Evolutionary conservation across 345 rosid genomes (phyloP).

Genomic region (Brassica incana): DNA sequence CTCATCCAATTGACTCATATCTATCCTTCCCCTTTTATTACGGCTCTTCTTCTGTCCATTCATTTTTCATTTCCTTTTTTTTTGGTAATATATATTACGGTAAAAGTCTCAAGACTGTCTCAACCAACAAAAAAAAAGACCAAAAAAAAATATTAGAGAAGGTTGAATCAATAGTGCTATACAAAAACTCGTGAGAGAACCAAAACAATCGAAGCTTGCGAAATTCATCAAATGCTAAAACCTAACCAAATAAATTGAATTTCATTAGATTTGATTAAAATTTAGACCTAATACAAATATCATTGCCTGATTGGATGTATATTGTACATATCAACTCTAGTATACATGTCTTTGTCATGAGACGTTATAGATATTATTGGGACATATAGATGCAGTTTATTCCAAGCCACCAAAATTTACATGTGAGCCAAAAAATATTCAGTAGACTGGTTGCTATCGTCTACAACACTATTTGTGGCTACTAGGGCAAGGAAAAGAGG

Average conservation of each 20-base stretch:
- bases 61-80: not conserved
- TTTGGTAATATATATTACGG: not conserved
- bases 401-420: not conserved
- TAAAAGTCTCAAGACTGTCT: not conserved
- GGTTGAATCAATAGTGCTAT: not conserved
- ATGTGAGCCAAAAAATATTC: conserved; percentile 7
- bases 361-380: not conserved
- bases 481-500: conserved; percentile 3
- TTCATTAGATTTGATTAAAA: no score
- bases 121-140: not conserved
- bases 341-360: not conserved
- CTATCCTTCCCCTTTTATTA: not conserved
- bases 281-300: no score
- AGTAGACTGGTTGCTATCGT: conserved; percentile 25
- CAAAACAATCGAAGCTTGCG: not conserved
- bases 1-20: conserved; percentile 4
- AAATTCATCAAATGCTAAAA: not conserved
- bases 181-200: not conserved
- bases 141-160: not conserved
- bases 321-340: not conserved
- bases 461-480: conserved; percentile 6
- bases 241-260: not conserved
- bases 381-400: conserved; percentile 9
- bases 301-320: not conserved
- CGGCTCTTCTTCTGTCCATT: conserved; percentile 13